Percentiles rank a stretch among this genome's conserved stretches.
phyloP scores from a whole-genome alignment of 176 grass and related monocot species.

The Tillandsia leiboldiana region DNA sequence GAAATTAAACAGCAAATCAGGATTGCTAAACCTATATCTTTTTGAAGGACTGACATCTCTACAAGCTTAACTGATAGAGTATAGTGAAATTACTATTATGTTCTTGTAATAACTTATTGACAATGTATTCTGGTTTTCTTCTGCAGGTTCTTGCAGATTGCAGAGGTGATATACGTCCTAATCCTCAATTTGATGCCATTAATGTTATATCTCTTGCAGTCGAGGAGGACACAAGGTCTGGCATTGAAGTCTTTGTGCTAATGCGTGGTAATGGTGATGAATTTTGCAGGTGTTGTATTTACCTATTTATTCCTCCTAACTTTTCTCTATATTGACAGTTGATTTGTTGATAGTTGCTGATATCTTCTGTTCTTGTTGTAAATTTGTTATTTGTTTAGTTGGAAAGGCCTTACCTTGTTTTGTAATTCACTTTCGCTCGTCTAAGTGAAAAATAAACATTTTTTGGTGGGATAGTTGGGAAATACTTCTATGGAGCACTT shows the following conservation, averaged over 20 bases:
- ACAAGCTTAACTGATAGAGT: not conserved
- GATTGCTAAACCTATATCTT: not conserved
- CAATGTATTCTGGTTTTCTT: not conserved
- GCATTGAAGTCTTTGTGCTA: constrained; percentile 45
- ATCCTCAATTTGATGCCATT: constrained; percentile 78
- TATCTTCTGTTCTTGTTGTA: not conserved
- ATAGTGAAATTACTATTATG: not conserved
- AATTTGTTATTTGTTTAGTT: too few relatives aligned
- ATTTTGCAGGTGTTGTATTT: constrained; percentile 40
- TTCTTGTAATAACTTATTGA: not conserved
- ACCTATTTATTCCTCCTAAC: constrained; percentile 6
- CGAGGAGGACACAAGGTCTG: constrained; percentile 44
- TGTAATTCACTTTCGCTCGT: too few relatives aligned
- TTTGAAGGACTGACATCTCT: not conserved
- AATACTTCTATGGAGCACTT: too few relatives aligned
- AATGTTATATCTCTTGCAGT: constrained; percentile 65
- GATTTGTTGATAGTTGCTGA: constrained; percentile 10
- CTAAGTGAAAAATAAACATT: too few relatives aligned
- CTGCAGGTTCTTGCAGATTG: constrained; percentile 66
- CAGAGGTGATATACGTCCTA: constrained; percentile 65
- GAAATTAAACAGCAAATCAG: not conserved
- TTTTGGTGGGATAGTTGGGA: too few relatives aligned
- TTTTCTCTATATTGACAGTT: constrained; percentile 1
- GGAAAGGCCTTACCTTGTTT: too few relatives aligned
- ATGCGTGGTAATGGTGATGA: constrained; percentile 40